Base-by-base conservation (phyloP, 371 early-diverging fungal genomes). In the Apophysomyces ossiformis region DNA sequence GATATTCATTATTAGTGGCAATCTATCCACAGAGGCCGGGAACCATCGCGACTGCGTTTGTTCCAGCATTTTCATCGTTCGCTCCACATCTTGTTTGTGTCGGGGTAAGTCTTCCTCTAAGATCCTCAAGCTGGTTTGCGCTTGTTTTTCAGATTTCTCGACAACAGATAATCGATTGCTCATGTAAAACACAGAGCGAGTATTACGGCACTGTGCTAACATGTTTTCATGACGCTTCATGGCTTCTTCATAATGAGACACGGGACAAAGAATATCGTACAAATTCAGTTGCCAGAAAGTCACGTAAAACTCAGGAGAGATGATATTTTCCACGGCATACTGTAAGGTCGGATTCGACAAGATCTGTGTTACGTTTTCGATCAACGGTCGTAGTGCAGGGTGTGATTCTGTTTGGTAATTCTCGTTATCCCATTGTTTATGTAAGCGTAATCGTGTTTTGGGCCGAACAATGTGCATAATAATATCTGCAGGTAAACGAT, bases 231-330 rank as follows among this genome's bases (percentile, higher is more conserved):
- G 87, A 50, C 82, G 83, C 5, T 76, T 78, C 39, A 93, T 91
- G 50, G 94, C 91, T 7, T 81, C 76, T 50, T 83, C 68, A 79
- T 96, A 96, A 65, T 89, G 86, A 0, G 70, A 74, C 35, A 72
- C 73, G 8, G 97, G 97, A 12, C 92, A 88, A 60, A 85, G 78
- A 7, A 96, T 91, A 69, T 97, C 97, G 69, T 93, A 91, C 1
- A 93, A 69, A 3, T 85, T 76, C 38, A 97, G 73, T 57, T 91
- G 89, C 96, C 96, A 96, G 67, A 96, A 97, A 0, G 90, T 88
- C 0, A 85, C 81, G 64, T 88, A 96, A 74, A 96, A 95, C 63
- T 89, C 85, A 0, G 93, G 83, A 3, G 88, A 85, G 37, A 96
- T 74, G n/a, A 73, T 68, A 13, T 78, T 70, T n/a, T 77, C 68